These are phyloP conservation scores for Lipomyces sp. DNA, from an alignment of 805 yeast species.

Conservation along the genomic window DNA sequence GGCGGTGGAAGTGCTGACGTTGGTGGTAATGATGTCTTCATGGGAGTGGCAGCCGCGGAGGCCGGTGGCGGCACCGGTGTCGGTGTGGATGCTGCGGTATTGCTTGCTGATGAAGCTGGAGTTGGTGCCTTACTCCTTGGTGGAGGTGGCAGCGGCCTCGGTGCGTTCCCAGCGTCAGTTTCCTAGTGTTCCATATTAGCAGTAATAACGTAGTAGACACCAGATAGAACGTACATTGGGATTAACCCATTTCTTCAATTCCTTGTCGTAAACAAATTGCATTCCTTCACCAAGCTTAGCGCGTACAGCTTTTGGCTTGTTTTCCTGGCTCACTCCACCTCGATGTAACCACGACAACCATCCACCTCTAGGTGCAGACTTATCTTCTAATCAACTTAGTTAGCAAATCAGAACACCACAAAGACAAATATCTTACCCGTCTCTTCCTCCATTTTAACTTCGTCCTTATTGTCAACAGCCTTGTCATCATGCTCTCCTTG, in stretches of 20 bases:
- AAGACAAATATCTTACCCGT: conserved; percentile 47
- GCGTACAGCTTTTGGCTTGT: conserved; percentile 71
- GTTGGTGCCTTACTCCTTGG: conserved; percentile 18
- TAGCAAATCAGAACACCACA: conserved; percentile 16
- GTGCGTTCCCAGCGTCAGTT: conserved; percentile 26
- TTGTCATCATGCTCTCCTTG: conserved; percentile 41
- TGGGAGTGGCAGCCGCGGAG: conserved; percentile 3
- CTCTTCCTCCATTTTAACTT: conserved; percentile 41
- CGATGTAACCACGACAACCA: conserved; percentile 66
- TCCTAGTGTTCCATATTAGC: conserved; percentile 11
- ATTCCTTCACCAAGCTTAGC: conserved; percentile 86
- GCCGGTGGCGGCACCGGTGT: conserved; percentile 8
- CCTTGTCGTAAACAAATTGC: conserved; percentile 78
- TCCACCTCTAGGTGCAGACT: conserved; percentile 43
- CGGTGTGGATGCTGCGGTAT: conserved; percentile 1
- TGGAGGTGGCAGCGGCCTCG: conserved; percentile 34
- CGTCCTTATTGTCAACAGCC: conserved; percentile 41
- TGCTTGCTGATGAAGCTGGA: not conserved
- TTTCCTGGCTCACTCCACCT: conserved; percentile 48
- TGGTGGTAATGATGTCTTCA: not conserved
- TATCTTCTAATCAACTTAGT: conserved; percentile 24
- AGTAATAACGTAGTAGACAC: not conserved
- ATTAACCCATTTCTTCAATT: conserved; percentile 85
- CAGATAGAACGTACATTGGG: conserved; percentile 52
- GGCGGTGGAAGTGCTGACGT: conserved; percentile 5